phyloP scores from a whole-genome alignment of 495 filamentous ascomycete genomes.

The Evansstolkia leycettana region DNA sequence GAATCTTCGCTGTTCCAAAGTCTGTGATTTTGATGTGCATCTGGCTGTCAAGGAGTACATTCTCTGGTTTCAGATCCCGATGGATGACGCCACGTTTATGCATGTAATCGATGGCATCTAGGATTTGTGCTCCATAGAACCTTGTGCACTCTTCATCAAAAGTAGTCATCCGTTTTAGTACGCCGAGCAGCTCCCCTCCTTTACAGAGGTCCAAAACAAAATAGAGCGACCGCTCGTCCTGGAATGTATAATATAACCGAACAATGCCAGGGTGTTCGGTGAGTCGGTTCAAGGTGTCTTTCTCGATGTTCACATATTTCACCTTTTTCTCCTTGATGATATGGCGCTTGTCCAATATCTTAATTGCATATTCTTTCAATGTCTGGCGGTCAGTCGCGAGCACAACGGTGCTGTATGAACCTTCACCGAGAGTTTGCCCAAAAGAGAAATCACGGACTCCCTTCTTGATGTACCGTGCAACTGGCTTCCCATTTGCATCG shows the following conservation, averaged over 20 bases:
- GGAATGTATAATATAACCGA: slow-evolving; percentile 96
- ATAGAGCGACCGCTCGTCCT: slow-evolving; percentile 90
- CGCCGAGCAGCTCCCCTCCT: slow-evolving; percentile 83
- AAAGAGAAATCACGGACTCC: slow-evolving; percentile 96
- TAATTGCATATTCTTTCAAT: slow-evolving; percentile 93
- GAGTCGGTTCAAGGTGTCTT: slow-evolving; percentile 90
- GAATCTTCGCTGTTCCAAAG: slow-evolving; percentile 92
- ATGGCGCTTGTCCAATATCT: slow-evolving; percentile 95
- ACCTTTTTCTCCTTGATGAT: slow-evolving; percentile 99
- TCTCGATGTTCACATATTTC: slow-evolving; percentile 99
- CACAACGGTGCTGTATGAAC: slow-evolving; percentile 95
- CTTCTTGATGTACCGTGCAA: slow-evolving; percentile 82
- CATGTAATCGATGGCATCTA: slow-evolving; percentile 97
- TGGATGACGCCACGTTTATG: slow-evolving; percentile 93
- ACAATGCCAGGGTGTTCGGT: slow-evolving; percentile 97
- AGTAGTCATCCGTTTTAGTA: slow-evolving; percentile 83
- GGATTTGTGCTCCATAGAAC: slow-evolving; percentile 92
- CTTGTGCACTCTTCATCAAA: slow-evolving; percentile 94
- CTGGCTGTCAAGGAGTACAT: slow-evolving; percentile 85
- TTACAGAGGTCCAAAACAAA: slow-evolving; percentile 93
- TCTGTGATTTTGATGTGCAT: slow-evolving; percentile 99
- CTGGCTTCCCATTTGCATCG: slow-evolving; percentile 72
- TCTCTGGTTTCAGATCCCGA: slow-evolving; percentile 94
- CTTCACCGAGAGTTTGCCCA: slow-evolving; percentile 83
- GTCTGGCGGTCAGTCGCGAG: slow-evolving; percentile 93